Evolutionary conservation across 345 rosid genomes (phyloP), one percentile per base, ranked within the genome.

Genomic region (Euphorbia peplus): DNA sequence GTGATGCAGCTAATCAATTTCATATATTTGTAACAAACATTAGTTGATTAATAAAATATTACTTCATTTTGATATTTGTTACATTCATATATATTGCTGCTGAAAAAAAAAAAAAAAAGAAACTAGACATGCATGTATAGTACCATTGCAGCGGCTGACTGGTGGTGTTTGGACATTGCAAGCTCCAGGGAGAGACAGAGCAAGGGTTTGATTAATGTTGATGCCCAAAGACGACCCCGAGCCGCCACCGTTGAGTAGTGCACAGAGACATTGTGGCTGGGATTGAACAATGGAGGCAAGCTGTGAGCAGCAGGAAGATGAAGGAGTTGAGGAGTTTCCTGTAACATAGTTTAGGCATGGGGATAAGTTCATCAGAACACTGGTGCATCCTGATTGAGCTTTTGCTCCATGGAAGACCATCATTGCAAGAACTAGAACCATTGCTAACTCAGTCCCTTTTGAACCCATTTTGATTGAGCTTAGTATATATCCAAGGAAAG

Each of bases 281-380:
- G 80, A 72, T 66, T 78, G 77, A 66, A 84, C 87, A 6, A 84
- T 77, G 9, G 28, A 64, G 16, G 69, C 69, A 15, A 86, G 86
- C 64, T 77, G 80, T 4, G 86, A 79, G 79, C 90, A 86, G 81
- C 88, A 84, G 39, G 82, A 75, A 11, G 85, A 75, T 5, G 86
- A 50, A 7, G 90, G 90, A 26, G 80, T 30, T 19, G 87, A 75
- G 50, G 87, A 73, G 41, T 77, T 84, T 52, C 87, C 87, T 0
- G 69, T 68, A n/a, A 81, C 78, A 37, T 81, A 84, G 73, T 68
- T 78, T 29, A 81, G 73, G 70, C 87, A 84, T 0, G 87, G 87
- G 5, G 82, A 48, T 47, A 84, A 32, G 67, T 74, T 46, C 46
- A 79, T 10, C 15, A 81, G 76, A 15, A 64, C 74, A 21, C 30